phyloP scores from a whole-genome alignment of 2,329 filamentous ascomycete genomes.

The Diaporthe ampelina region DNA sequence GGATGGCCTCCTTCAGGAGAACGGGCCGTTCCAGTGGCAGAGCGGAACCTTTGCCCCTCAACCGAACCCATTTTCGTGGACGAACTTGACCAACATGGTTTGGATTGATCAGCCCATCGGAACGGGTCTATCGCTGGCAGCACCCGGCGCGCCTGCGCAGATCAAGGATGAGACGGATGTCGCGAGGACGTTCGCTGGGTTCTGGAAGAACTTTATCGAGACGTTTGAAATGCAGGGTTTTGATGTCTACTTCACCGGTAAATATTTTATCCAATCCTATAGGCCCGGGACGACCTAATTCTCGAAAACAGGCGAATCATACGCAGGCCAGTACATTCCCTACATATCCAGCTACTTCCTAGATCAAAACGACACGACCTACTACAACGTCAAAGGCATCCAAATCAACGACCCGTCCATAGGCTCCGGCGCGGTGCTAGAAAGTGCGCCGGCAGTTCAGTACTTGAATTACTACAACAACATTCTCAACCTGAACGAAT shows the following conservation, averaged over 20 bases:
- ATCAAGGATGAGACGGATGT: slow-evolving; percentile 75
- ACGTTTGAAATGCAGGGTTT: slow-evolving; percentile 74
- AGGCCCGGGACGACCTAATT: not conserved
- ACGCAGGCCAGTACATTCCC: slow-evolving; percentile 70
- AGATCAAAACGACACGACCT: slow-evolving; percentile 71
- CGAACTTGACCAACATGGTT: slow-evolving; percentile 79
- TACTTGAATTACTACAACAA: slow-evolving; percentile 70
- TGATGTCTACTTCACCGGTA: slow-evolving; percentile 77
- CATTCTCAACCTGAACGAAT: slow-evolving; percentile 72
- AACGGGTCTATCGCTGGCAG: slow-evolving; percentile 72
- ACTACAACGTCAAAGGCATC: slow-evolving; percentile 76
- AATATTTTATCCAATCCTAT: not conserved
- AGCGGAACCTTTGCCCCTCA: slow-evolving; percentile 74
- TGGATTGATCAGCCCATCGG: slow-evolving; percentile 77
- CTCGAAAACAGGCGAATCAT: slow-evolving; percentile 62
- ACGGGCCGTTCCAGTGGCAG: slow-evolving; percentile 78
- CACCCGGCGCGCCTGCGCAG: slow-evolving; percentile 66
- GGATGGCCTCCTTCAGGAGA: slow-evolving; percentile 78
- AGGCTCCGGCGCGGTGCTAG: slow-evolving; percentile 60
- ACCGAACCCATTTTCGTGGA: slow-evolving; percentile 77
- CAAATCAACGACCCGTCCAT: slow-evolving; percentile 78
- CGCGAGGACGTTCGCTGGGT: slow-evolving; percentile 77
- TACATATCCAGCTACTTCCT: slow-evolving; percentile 81
- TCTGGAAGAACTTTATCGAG: slow-evolving; percentile 80
- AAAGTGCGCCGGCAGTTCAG: slow-evolving; percentile 62